Evolutionary conservation across 2,329 filamentous ascomycete species (phyloP), one percentile per base, ranked within the genome.

Genomic region (Colletotrichum brevisporum): DNA sequence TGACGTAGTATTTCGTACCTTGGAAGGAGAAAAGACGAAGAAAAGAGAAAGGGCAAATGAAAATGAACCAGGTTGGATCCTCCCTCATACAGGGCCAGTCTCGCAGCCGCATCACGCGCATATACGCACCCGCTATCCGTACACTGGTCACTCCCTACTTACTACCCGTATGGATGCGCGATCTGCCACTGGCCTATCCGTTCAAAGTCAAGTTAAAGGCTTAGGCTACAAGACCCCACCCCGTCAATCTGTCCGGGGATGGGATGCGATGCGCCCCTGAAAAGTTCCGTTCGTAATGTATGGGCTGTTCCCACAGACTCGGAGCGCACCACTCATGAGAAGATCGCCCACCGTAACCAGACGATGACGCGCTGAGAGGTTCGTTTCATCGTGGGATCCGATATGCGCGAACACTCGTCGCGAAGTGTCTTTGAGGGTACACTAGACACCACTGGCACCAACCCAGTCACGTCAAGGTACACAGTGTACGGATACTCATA

Each of bases 351-450:
- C 51, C 63, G 57, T 63, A 58, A 54, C 57, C 41, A 57, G 62
- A 62, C 47, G 53, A 69, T 64, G 65, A 68, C 64, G 59, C 64
- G 59, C 64, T 58, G 59, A 63, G 61, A 65, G 41, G 65, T 71
- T 71, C 65, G 69, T 71, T 65, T 59, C 61, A 61, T 69, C 51
- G 66, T 55, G 57, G 66, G 66, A 69, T 71, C 45, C 51, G 31
- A 62, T 66, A 57, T 71, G 61, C 62, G n/a, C 59, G 41, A 48
- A 45, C 52, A 48, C 60, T 53, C n/a, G 9, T 39, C 21, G 21
- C 21, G 21, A 24, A 24, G 21, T 24, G 21, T 24, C 21, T 24
- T 24, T 24, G 21, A 24, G 21, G 21, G 21, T 24, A 24, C 21
- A 24, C 21, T 24, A 24, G 21, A 24, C 21, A 24, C 21, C 21